phyloP scores from a whole-genome alignment of 1,139 yeast genomes.

The Suhomyces bokatorum region DNA sequence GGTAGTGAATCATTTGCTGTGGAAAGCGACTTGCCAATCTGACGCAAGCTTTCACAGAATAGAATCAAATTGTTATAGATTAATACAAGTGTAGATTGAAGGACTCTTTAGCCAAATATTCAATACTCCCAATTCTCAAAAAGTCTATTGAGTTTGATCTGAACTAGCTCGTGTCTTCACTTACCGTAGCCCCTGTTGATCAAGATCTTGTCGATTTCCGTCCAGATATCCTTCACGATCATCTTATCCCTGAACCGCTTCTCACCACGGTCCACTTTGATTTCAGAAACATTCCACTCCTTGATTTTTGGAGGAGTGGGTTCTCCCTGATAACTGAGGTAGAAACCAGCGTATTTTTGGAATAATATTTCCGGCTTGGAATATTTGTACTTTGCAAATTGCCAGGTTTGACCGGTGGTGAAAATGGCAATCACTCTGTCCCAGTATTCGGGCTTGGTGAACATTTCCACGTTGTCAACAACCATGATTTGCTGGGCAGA shows the following conservation, averaged over 20 bases:
- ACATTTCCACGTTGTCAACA: constrained; percentile 84
- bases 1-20: too few species aligned
- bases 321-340: constrained; percentile 75
- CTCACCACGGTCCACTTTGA: constrained; percentile 72
- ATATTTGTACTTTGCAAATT: constrained; percentile 84
- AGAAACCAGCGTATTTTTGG: constrained; percentile 82
- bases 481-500: constrained; percentile 66
- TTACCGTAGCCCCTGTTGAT: constrained; percentile 44
- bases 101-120: too few species aligned
- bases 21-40: too few species aligned
- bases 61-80: background rate
- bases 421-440: constrained; percentile 91
- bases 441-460: constrained; percentile 96
- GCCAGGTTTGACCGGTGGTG: constrained; percentile 98
- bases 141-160: background rate
- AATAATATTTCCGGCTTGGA: constrained; percentile 77
- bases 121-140: too few species aligned
- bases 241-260: constrained; percentile 88
- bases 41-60: too few species aligned
- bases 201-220: constrained; percentile 62
- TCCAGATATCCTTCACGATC: constrained; percentile 85
- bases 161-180: background rate
- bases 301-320: constrained; percentile 70
- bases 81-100: constrained; percentile 5
- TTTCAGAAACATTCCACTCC: constrained; percentile 85